phyloP scores from a whole-genome alignment of 495 filamentous ascomycete species.

The Ramalina intermedia region DNA sequence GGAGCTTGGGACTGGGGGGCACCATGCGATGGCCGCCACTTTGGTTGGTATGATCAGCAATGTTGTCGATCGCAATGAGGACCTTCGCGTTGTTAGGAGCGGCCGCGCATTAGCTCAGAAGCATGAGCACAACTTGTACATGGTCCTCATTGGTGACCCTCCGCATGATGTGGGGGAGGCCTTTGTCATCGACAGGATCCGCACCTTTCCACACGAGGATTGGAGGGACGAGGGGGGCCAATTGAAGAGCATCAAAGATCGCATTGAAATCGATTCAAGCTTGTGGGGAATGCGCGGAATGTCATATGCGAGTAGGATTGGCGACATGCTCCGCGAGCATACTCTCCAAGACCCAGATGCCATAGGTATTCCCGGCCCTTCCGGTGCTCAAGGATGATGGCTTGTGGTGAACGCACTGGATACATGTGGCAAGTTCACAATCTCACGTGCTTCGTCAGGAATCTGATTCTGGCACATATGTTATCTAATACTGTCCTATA shows the following conservation, averaged over 20 bases:
- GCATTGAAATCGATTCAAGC: slow-evolving; percentile 15
- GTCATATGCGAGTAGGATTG: slow-evolving; percentile 3
- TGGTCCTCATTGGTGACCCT: slow-evolving; percentile 28
- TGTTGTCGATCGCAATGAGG: slow-evolving; percentile 30
- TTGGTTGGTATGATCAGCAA: slow-evolving; percentile 31
- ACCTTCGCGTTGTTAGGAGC: slow-evolving; percentile 28
- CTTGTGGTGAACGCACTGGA: no score
- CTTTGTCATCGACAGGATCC: slow-evolving; percentile 32
- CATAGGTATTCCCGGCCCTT: no score
- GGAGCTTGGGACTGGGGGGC: slow-evolving; percentile 20
- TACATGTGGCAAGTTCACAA: no score
- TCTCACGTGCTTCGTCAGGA: no score
- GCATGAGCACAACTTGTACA: slow-evolving; percentile 32
- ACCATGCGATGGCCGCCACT: slow-evolving; percentile 17
- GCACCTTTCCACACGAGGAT: slow-evolving; percentile 20
- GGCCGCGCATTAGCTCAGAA: slow-evolving; percentile 13
- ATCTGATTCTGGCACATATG: no score
- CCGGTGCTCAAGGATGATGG: no score
- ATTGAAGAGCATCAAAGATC: slow-evolving; percentile 19
- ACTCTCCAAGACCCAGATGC: neutral
- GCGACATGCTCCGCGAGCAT: slow-evolving; percentile 7
- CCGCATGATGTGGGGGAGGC: slow-evolving; percentile 16
- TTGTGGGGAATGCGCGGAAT: no score
- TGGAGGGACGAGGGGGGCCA: slow-evolving; percentile 20
- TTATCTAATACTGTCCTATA: no score